phyloP scores from a whole-genome alignment of 2,329 filamentous ascomycete species.

The Scleromitrula shiraiana region DNA sequence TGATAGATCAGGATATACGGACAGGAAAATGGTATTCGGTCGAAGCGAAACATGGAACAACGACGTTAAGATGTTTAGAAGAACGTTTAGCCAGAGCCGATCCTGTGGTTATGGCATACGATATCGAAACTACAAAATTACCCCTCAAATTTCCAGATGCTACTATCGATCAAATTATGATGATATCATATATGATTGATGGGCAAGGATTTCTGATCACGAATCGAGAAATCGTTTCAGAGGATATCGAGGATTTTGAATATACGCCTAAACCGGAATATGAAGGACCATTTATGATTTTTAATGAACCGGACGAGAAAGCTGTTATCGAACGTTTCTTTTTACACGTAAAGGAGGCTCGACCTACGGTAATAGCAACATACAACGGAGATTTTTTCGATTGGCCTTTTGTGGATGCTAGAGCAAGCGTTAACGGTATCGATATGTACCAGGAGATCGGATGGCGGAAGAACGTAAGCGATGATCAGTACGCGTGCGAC shows the following conservation, averaged over 20 bases:
- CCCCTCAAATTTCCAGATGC: constrained; percentile 96
- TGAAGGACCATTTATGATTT: constrained; percentile 90
- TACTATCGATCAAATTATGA: constrained; percentile 95
- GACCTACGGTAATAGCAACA: constrained; percentile 95
- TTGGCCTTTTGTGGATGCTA: constrained; percentile 95
- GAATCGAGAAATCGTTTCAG: constrained; percentile 93
- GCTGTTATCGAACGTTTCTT: constrained; percentile 86
- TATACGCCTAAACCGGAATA: constrained; percentile 98
- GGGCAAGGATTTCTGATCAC: constrained; percentile 97
- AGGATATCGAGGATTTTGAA: constrained; percentile 96
- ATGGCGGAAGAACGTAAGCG: constrained; percentile 77
- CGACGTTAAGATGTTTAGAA: constrained; percentile 76
- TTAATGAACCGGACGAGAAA: constrained; percentile 95
- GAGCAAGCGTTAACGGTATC: constrained; percentile 88
- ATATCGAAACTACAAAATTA: constrained; percentile 96
- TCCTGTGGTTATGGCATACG: constrained; percentile 96
- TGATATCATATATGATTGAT: constrained; percentile 99
- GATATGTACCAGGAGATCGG: constrained; percentile 99
- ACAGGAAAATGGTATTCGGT: constrained; percentile 97
- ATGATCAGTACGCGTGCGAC: constrained; percentile 93
- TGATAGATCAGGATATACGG: constrained; percentile 93
- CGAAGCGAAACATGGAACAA: constrained; percentile 83
- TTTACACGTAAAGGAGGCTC: constrained; percentile 86
- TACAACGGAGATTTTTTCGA: constrained; percentile 99
- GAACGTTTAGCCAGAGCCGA: constrained; percentile 86